These are phyloP conservation scores for Astrephomene gubernaculifera DNA, from an alignment of 139 green algal genomes.

Conservation along the genomic window DNA sequence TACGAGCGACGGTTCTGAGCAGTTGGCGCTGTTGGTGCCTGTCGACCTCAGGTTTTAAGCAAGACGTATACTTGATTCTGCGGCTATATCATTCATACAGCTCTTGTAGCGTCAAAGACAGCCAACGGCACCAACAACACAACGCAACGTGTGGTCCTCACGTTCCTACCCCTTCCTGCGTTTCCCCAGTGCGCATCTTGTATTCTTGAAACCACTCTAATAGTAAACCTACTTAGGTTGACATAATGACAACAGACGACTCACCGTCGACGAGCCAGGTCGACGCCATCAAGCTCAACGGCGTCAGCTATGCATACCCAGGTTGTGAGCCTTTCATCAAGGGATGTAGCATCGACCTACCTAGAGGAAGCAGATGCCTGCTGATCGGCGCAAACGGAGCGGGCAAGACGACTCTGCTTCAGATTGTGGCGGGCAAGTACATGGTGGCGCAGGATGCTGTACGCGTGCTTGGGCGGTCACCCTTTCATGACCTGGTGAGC, in stretches of 20 bases:
- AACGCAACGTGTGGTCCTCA: not conserved
- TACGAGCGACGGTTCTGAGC: no score
- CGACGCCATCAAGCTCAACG: not conserved
- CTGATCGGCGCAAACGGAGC: constrained; percentile 96
- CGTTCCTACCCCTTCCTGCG: not conserved
- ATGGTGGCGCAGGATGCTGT: constrained; percentile 90
- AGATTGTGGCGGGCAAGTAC: constrained; percentile 95
- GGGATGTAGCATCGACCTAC: constrained; percentile 73
- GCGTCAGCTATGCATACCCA: constrained; percentile 46
- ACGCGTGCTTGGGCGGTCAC: constrained; percentile 87
- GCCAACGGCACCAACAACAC: no score
- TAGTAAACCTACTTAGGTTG: not conserved
- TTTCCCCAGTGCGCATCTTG: not conserved
- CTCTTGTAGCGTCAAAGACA: no score
- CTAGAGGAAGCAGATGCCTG: constrained; percentile 84
- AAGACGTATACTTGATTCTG: no score
- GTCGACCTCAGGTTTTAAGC: no score
- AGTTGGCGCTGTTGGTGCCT: no score
- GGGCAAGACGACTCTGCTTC: constrained; percentile 92
- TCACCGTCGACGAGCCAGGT: constrained; percentile 14
- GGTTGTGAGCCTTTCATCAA: constrained; percentile 62
- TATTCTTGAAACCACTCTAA: not conserved
- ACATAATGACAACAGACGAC: not conserved
- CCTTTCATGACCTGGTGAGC: constrained; percentile 93
- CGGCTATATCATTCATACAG: no score